Percentiles rank a stretch among this genome's conserved stretches.
Evolutionary conservation across 768 basidiomycete genomes (phyloP).

Genomic region (Hirschioporus abietinus): DNA sequence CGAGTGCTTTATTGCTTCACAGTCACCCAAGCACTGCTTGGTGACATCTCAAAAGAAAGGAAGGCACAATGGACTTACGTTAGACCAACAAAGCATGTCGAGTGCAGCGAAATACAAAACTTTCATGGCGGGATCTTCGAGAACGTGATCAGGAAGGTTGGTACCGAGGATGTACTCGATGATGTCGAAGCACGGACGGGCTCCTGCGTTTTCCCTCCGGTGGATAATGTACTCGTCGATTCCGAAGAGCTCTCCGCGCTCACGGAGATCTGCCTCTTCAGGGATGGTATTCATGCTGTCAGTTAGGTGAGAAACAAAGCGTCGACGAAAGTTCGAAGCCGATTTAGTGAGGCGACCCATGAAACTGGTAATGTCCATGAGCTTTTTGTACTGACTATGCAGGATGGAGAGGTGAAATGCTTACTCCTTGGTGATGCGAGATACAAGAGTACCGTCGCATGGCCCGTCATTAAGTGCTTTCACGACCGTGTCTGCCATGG

Average conservation of each 20-base stretch:
- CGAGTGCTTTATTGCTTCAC: neutral
- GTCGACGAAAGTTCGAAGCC: constrained; percentile 30
- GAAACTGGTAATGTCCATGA: constrained; percentile 36
- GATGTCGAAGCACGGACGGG: constrained; percentile 20
- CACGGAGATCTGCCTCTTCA: constrained; percentile 17
- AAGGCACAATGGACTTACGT: constrained; percentile 16
- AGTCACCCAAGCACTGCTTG: too few species aligned
- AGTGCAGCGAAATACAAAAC: constrained; percentile 17
- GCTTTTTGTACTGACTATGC: neutral
- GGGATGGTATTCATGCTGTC: constrained; percentile 6
- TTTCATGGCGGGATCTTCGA: constrained; percentile 18
- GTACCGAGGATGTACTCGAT: constrained; percentile 21
- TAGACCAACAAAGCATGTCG: constrained; percentile 25
- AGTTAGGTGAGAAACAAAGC: constrained; percentile 11
- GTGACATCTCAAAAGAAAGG: too few species aligned
- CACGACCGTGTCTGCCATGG: constrained; percentile 47
- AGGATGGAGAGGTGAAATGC: constrained; percentile 17
- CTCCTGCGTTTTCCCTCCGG: constrained; percentile 23
- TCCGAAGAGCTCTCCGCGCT: constrained; percentile 16
- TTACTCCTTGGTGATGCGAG: constrained; percentile 58
- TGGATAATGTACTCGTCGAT: constrained; percentile 19
- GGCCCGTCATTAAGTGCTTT: constrained; percentile 44
- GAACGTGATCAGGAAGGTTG: constrained; percentile 23
- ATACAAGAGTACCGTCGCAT: constrained; percentile 48
- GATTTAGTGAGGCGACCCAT: constrained; percentile 39